Conservation (phyloP, 495 filamentous ascomycete species). For the Lasiosphaeris hirsuta region DNA sequence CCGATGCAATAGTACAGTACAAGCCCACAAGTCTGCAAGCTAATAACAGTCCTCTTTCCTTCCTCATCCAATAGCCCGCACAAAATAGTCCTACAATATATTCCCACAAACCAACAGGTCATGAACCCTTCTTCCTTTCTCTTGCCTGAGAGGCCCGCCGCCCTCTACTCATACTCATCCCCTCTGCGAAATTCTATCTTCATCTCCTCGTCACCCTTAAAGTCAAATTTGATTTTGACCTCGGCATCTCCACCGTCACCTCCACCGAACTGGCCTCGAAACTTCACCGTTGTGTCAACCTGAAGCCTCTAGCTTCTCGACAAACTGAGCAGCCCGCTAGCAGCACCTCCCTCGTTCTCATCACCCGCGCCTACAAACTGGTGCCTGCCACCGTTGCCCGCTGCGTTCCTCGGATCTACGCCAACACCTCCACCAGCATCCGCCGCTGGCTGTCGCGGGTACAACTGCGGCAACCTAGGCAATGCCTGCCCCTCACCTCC, state of each 20-base stretch:
- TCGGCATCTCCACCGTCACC: not conserved
- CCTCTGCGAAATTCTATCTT: too few species aligned
- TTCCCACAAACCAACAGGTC: too few species aligned
- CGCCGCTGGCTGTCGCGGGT: not conserved
- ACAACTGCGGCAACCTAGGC: not conserved
- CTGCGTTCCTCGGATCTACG: not conserved
- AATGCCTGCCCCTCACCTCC: not conserved
- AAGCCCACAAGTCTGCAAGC: too few species aligned
- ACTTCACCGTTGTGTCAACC: not conserved
- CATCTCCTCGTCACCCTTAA: too few species aligned
- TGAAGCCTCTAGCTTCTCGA: constrained; percentile 20
- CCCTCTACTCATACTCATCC: too few species aligned
- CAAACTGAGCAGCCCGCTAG: constrained; percentile 34
- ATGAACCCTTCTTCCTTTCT: too few species aligned
- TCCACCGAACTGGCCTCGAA: not conserved
- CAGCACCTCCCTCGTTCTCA: constrained; percentile 25
- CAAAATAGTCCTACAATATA: too few species aligned
- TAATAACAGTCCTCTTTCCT: too few species aligned
- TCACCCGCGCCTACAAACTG: not conserved
- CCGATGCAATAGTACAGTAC: too few species aligned
- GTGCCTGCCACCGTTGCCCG: not conserved
- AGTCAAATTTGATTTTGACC: not conserved
- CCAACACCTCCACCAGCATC: not conserved
- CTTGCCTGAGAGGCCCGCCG: too few species aligned
- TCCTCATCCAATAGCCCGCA: too few species aligned